Percentiles rank a stretch among this genome's conserved stretches.
Conservation (phyloP, 1,284 basidiomycete genomes). For the Cryptococcus hybrid region DNA sequence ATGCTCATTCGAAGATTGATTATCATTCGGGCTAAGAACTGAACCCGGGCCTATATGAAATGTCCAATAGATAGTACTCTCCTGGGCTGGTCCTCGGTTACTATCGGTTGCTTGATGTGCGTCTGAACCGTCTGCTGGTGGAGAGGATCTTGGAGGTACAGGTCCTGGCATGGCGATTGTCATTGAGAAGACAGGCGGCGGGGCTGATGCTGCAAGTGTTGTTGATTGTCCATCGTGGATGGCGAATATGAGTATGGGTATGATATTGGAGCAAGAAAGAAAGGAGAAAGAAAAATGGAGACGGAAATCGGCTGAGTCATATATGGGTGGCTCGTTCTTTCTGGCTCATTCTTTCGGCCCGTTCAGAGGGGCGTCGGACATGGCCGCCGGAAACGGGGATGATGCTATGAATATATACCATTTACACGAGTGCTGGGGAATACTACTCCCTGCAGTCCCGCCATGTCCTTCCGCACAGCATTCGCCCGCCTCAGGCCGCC, state of each 20-base stretch:
- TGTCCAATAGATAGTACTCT: slow-evolving; percentile 5
- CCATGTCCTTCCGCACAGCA: neutral
- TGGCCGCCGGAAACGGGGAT: too few relatives aligned
- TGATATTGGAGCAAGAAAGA: neutral
- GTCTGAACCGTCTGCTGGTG: neutral
- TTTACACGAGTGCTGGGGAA: too few relatives aligned
- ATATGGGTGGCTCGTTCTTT: neutral
- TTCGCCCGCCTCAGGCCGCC: slow-evolving; percentile 16
- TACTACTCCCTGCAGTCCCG: too few relatives aligned
- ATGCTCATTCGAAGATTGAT: neutral
- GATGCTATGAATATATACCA: too few relatives aligned
- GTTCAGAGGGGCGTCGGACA: too few relatives aligned
- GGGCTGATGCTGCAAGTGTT: neutral
- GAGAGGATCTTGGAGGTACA: neutral
- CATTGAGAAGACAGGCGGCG: slow-evolving; percentile 5
- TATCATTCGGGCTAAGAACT: neutral
- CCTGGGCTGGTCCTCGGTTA: neutral
- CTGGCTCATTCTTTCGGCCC: neutral
- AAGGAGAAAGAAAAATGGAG: neutral
- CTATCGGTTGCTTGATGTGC: neutral
- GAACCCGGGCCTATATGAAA: slow-evolving; percentile 12
- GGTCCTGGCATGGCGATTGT: slow-evolving; percentile 4
- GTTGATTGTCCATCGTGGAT: neutral
- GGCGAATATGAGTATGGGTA: neutral
- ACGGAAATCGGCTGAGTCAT: neutral